Conservation (phyloP, 2,329 filamentous ascomycete species). For the Fusarium humuli region DNA sequence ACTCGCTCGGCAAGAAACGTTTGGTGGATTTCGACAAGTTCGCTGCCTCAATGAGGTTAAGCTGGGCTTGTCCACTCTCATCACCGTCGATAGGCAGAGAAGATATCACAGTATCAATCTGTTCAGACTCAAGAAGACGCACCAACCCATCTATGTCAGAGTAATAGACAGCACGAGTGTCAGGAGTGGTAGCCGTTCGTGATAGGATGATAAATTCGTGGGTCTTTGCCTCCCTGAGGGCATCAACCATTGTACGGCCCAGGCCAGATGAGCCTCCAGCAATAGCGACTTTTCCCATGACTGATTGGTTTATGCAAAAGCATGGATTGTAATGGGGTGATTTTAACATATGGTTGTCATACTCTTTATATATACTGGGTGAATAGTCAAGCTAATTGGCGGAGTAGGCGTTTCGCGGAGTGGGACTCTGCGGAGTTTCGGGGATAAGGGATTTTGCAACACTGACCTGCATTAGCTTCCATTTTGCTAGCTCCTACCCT, state of each 20-base stretch:
- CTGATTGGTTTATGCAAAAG: background rate
- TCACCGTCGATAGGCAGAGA: background rate
- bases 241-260: background rate
- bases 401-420: background rate
- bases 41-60: conserved; percentile 1
- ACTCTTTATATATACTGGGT: background rate
- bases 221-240: background rate
- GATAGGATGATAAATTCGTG: background rate
- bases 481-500: background rate
- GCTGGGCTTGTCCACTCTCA: conserved; percentile 4
- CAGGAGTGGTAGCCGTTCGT: background rate
- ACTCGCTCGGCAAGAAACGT: conserved; percentile 2
- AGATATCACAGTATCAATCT: background rate
- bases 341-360: background rate
- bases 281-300: background rate
- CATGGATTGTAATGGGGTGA: background rate
- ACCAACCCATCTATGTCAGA: background rate
- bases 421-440: background rate
- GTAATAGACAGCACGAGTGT: background rate
- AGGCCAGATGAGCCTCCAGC: conserved; percentile 6
- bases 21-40: background rate
- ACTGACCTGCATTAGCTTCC: background rate
- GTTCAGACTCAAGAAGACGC: background rate
- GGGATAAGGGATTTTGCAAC: background rate
- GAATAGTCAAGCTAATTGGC: background rate